Conservation (phyloP, 768 basidiomycete genomes). For the Tricholoma flavovirens region DNA sequence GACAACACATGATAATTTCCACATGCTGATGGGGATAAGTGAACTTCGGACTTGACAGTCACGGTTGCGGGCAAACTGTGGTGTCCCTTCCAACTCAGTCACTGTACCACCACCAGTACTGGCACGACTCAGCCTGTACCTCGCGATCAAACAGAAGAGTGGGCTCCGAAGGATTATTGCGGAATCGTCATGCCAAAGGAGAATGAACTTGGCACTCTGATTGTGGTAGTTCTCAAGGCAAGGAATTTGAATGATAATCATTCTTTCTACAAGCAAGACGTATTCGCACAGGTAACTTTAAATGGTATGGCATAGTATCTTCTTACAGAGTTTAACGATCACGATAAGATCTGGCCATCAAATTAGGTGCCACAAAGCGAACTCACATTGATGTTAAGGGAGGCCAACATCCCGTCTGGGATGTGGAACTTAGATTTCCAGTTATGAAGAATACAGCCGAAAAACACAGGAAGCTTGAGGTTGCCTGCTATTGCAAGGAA, state of each 20-base stretch:
- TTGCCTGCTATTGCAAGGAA: conserved; percentile 81
- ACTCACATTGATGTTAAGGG: conserved; percentile 78
- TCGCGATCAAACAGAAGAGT: neutral
- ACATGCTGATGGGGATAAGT: too few species aligned
- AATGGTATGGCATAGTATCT: conserved; percentile 30
- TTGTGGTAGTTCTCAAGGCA: conserved; percentile 83
- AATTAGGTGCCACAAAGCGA: conserved; percentile 51
- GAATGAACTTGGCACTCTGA: conserved; percentile 70
- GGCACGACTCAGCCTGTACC: too few species aligned
- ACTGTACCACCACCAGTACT: too few species aligned
- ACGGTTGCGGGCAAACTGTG: too few species aligned
- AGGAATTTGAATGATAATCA: conserved; percentile 78
- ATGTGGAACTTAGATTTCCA: conserved; percentile 78
- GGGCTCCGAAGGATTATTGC: neutral
- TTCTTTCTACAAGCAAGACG: conserved; percentile 88
- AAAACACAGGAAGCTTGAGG: conserved; percentile 57
- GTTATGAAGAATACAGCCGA: conserved; percentile 52
- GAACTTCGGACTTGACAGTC: too few species aligned
- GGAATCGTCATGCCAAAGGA: conserved; percentile 27
- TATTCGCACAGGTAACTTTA: conserved; percentile 64
- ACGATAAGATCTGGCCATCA: neutral
- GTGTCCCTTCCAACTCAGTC: too few species aligned
- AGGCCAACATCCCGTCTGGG: conserved; percentile 93
- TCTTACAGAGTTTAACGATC: neutral
- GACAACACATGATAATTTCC: too few species aligned